Base-by-base conservation (phyloP, 495 filamentous ascomycete genomes). In the Viridothelium virens region DNA sequence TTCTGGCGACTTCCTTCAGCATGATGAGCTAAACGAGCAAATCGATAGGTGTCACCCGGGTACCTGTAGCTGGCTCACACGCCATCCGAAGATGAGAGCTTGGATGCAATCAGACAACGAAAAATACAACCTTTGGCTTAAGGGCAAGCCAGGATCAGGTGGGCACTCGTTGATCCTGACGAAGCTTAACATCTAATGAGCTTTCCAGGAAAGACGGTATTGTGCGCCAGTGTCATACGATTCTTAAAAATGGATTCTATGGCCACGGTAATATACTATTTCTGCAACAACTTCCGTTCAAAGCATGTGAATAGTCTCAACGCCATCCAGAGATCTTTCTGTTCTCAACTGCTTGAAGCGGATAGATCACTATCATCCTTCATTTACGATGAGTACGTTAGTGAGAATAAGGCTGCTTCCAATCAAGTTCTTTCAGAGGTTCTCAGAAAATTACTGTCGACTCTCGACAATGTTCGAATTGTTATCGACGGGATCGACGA, bases 61-160 rank as follows among this genome's bases (percentile, higher is more conserved):
- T 25, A 69, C 66, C 36, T 69, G 66, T 36, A 62, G 61, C 5
- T 71, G 69, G 69, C 41, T 71, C 2, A 38, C 67, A n/a, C 61
- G 56, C 16, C 65, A 69, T 44, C 33, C 61, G 3, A 50, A 38
- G 14, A 50, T 69, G 31, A 47, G 53, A n/a, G n/a, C 64, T 6
- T 71, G 69, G 69, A 63, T 59, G 46, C 39, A 69, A 25, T 46
- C 53, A 61, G 47, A 34, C 25, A 38, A 44, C 36, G 63, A 56
- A 25, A 11, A 67, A 11, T 61, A 66, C 9, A 56, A 66, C 12
- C 33, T 69, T n/a, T 71, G 69, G 69, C 36, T 71, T 12, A 61
- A 67, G 18, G 69, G 69, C 6, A 71, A 63, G n/a, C 69, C 67
- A 37, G 69, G 69, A 56, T 64, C 69, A 56, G 69, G 69, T 56